phyloP scores from a whole-genome alignment of 2,329 filamentous ascomycete species.

The Trichoderma guizhouense region DNA sequence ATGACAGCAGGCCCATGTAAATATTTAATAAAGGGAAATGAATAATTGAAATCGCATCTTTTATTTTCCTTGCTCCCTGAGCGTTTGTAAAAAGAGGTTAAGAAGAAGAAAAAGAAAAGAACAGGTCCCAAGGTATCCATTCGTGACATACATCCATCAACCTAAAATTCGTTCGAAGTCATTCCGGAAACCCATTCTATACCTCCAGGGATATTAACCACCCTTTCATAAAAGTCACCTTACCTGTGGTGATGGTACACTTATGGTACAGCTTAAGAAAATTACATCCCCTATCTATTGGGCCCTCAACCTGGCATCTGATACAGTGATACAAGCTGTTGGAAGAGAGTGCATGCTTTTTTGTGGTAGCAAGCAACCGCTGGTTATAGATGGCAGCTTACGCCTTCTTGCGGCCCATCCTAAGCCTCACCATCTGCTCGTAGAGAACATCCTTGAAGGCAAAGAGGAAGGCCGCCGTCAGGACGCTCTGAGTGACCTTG shows the following conservation, averaged over 20 bases:
- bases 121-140: background rate
- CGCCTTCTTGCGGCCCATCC: slow-evolving; percentile 43
- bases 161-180: background rate
- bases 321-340: slow-evolving; percentile 20
- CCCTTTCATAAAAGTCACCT: background rate
- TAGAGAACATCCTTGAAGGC: slow-evolving; percentile 98
- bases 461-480: slow-evolving; percentile 94
- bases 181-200: background rate
- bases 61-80: background rate
- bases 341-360: background rate
- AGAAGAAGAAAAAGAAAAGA: background rate
- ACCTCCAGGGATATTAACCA: background rate
- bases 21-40: background rate
- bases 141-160: slow-evolving; percentile 5
- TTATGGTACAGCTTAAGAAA: background rate
- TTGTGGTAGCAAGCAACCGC: background rate
- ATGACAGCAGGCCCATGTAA: background rate
- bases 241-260: slow-evolving; percentile 5
- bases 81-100: background rate
- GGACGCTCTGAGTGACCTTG: slow-evolving; percentile 94
- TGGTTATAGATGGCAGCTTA: background rate
- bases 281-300: background rate
- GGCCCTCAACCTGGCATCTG: background rate
- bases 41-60: background rate
- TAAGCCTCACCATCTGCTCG: slow-evolving; percentile 69